Evolutionary conservation across 176 grass and related monocot species (phyloP).

Genomic region (Oryza nivara): DNA sequence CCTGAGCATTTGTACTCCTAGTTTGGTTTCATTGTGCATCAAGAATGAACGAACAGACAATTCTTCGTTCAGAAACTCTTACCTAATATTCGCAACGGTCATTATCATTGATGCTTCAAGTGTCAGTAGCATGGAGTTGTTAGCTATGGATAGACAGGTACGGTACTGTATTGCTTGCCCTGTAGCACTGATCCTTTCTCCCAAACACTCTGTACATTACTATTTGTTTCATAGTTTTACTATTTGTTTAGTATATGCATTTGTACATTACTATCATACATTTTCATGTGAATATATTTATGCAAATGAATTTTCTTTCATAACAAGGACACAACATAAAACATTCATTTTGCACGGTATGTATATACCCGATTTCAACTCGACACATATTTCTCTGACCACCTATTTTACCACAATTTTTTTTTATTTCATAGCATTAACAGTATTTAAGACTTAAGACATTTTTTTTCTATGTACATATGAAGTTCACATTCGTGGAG

Average conservation of each 20-base stretch:
- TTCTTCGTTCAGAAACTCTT: background rate
- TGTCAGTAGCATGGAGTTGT: conserved; percentile 1
- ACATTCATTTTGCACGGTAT: background rate
- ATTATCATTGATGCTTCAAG: background rate
- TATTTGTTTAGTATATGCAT: background rate
- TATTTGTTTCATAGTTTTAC: background rate
- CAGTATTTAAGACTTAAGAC: background rate
- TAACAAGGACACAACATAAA: background rate
- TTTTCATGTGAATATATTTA: background rate
- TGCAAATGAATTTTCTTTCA: background rate
- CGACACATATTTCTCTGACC: background rate
- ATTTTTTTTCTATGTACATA: background rate
- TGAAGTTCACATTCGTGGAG: conserved; percentile 5
- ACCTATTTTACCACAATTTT: background rate
- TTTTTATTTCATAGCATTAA: background rate
- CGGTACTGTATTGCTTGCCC: background rate
- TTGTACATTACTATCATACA: background rate
- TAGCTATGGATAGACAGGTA: background rate
- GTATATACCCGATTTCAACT: background rate
- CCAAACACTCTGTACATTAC: too few species aligned
- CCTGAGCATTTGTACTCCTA: background rate
- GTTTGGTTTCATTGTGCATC: background rate
- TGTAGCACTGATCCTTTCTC: background rate
- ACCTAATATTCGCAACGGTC: background rate
- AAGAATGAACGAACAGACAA: background rate